Evolutionary conservation across 305 asterid species (phyloP).

Genomic region (Solanum hybrid): DNA sequence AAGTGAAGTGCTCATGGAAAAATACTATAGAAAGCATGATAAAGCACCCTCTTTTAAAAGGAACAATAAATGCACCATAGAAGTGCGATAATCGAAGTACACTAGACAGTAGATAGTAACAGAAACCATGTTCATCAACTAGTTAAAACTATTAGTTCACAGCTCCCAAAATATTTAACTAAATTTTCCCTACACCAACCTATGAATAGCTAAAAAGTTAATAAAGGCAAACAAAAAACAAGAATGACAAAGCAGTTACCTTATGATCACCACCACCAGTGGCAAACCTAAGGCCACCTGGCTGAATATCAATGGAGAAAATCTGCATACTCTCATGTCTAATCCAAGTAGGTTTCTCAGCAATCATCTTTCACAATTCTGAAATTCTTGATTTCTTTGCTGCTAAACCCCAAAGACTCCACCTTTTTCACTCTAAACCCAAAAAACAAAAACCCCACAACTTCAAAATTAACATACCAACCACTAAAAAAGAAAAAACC

Average conservation of each 20-base stretch:
- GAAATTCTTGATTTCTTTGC: slow-evolving; percentile 4
- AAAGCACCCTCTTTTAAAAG: neutral
- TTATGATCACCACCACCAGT: slow-evolving; percentile 86
- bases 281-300: slow-evolving; percentile 79
- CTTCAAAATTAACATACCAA: neutral
- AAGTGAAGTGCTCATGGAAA: neutral
- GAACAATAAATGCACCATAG: neutral
- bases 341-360: slow-evolving; percentile 76
- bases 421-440: slow-evolving; percentile 3
- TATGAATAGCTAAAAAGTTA: neutral
- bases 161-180: neutral
- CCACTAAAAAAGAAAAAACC: neutral
- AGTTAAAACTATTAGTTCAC: neutral
- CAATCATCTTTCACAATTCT: slow-evolving; percentile 36
- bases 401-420: neutral
- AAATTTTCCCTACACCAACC: neutral
- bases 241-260: slow-evolving; percentile 20
- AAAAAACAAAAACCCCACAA: neutral
- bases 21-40: neutral
- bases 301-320: slow-evolving; percentile 78
- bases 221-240: neutral
- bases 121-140: neutral
- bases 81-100: neutral
- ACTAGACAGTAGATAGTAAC: neutral
- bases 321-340: slow-evolving; percentile 69